Conservation (phyloP, 208 protist species). For the Acanthamoeba castellanii region DNA sequence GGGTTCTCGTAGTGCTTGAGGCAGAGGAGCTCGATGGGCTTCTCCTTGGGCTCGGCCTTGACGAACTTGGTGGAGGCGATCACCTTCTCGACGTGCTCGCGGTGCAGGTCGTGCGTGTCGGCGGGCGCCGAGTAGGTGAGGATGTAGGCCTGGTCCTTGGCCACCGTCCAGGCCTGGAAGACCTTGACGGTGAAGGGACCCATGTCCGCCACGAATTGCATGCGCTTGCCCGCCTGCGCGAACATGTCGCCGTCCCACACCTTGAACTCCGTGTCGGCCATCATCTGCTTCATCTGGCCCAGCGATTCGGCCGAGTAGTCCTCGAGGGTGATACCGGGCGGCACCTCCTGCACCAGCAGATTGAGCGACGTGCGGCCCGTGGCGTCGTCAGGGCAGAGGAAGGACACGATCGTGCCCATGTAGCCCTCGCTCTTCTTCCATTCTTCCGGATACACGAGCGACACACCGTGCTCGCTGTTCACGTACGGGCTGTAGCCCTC, state of each 20-base stretch:
- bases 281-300: slow-evolving; percentile 48
- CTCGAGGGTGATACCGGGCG: neutral
- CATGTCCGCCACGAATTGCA: neutral
- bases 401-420: slow-evolving; percentile 63
- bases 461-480: slow-evolving; percentile 25
- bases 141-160: slow-evolving; percentile 58
- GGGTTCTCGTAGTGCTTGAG: slow-evolving; percentile 48
- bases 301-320: neutral
- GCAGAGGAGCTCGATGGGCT: slow-evolving; percentile 53
- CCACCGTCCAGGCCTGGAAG: slow-evolving; percentile 42
- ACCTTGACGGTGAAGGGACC: slow-evolving; percentile 56
- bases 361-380: slow-evolving; percentile 1
- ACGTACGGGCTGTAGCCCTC: slow-evolving; percentile 1
- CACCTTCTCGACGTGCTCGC: slow-evolving; percentile 37
- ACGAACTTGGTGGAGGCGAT: slow-evolving; percentile 22
- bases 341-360: slow-evolving; percentile 32
- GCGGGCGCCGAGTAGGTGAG: slow-evolving; percentile 23
- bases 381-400: slow-evolving; percentile 19
- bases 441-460: neutral
- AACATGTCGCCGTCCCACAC: slow-evolving; percentile 47
- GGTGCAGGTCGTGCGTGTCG: neutral
- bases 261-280: slow-evolving; percentile 7
- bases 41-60: slow-evolving; percentile 42
- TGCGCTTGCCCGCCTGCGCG: neutral
- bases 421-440: slow-evolving; percentile 46